Evolutionary conservation across 1,139 yeast species (phyloP).

Genomic region (Suhomyces yuchorum): DNA sequence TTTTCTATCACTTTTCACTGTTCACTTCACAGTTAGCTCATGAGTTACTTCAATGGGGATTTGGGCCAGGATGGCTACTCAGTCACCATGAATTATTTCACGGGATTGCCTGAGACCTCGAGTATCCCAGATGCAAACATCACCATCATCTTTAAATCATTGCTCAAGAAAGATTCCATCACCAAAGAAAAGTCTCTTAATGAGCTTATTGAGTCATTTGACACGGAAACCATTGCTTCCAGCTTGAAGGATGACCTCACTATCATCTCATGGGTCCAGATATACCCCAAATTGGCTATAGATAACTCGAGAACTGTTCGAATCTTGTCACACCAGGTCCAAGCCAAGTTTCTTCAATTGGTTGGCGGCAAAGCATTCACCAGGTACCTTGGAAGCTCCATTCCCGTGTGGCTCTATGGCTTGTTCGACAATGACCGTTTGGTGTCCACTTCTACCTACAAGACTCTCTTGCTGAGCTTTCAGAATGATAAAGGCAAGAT

Average conservation of each 20-base stretch:
- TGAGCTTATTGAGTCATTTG: conserved; percentile 43
- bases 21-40: background rate
- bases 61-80: conserved; percentile 59
- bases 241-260: conserved; percentile 29
- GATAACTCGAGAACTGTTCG: conserved; percentile 72
- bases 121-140: conserved; percentile 59
- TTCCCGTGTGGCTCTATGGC: conserved; percentile 76
- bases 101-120: conserved; percentile 74
- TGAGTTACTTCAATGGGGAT: conserved; percentile 22
- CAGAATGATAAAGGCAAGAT: conserved; percentile 58
- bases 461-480: conserved; percentile 55
- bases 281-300: conserved; percentile 75
- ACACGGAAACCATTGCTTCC: background rate
- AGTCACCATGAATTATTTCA: conserved; percentile 72
- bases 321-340: conserved; percentile 60
- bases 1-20: background rate
- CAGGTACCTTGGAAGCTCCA: conserved; percentile 66
- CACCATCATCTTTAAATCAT: conserved; percentile 67
- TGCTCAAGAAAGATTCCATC: conserved; percentile 75
- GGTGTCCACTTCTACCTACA: conserved; percentile 55
- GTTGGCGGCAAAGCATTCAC: conserved; percentile 63
- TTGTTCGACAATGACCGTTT: conserved; percentile 65
- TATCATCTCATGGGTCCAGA: conserved; percentile 72
- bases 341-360: conserved; percentile 47
- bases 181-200: conserved; percentile 80